Evolutionary conservation across 345 rosid species (phyloP).

Genomic region (Arabis hirsuta): DNA sequence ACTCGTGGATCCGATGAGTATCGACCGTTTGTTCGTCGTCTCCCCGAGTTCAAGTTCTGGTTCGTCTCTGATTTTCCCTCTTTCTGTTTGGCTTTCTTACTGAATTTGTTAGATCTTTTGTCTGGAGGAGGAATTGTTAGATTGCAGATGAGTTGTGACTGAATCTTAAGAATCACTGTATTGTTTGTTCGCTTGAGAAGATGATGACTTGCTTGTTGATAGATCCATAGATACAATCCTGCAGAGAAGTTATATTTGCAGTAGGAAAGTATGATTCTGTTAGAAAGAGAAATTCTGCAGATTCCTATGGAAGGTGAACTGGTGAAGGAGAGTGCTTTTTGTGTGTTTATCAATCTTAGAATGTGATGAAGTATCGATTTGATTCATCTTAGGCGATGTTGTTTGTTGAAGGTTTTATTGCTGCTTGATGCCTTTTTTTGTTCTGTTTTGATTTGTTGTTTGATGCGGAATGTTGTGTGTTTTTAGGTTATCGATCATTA

Average conservation of each 20-base stretch:
- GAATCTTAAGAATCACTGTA: not conserved
- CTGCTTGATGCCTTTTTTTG: not conserved
- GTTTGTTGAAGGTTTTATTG: slow-evolving; percentile 9
- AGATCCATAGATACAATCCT: not conserved
- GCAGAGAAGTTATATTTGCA: not conserved
- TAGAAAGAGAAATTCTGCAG: no score
- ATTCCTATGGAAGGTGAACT: no score
- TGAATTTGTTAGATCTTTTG: slow-evolving; percentile 7
- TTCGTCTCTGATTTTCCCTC: slow-evolving; percentile 30
- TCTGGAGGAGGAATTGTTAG: not conserved
- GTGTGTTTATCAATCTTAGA: not conserved
- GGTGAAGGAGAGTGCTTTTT: not conserved
- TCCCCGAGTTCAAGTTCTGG: slow-evolving; percentile 97
- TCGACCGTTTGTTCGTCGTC: slow-evolving; percentile 90
- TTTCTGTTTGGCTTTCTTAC: not conserved
- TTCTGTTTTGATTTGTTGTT: not conserved
- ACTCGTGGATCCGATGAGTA: slow-evolving; percentile 91
- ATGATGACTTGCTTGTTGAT: slow-evolving; percentile 18
- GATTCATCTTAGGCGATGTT: slow-evolving; percentile 2
- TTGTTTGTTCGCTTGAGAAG: not conserved
- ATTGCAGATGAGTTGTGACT: not conserved
- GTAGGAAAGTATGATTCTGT: not conserved
- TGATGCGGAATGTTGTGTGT: not conserved
- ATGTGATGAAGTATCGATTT: not conserved
- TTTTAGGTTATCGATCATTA: slow-evolving; percentile 68